phyloP scores from a whole-genome alignment of 2,329 filamentous ascomycete species.

The Epichloe hybrida region DNA sequence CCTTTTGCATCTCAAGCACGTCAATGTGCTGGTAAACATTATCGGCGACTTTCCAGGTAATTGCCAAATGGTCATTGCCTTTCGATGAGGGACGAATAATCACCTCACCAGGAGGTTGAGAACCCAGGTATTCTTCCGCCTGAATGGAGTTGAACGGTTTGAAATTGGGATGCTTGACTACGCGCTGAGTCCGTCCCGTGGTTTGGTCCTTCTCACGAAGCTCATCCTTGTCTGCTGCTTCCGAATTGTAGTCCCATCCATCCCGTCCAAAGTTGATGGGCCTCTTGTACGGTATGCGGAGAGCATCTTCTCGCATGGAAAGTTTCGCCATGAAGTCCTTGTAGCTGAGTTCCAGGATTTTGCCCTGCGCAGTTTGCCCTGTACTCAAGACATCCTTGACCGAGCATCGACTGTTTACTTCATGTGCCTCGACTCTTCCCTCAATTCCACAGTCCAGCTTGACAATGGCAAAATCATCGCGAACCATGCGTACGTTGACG shows the following conservation, averaged over 20 bases:
- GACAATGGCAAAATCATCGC: conserved; percentile 84
- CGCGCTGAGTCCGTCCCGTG: conserved; percentile 75
- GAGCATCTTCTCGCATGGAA: conserved; percentile 67
- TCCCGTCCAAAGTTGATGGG: conserved; percentile 58
- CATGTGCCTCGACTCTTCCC: conserved; percentile 69
- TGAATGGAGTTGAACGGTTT: conserved; percentile 83
- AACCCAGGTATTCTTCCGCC: conserved; percentile 85
- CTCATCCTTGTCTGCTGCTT: conserved; percentile 69
- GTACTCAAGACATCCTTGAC: conserved; percentile 61
- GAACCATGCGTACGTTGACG: conserved; percentile 75
- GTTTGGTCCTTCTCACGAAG: conserved; percentile 75
- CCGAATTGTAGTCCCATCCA: conserved; percentile 78
- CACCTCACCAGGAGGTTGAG: conserved; percentile 73
- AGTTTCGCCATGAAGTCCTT: conserved; percentile 75
- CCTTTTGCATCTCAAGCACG: conserved; percentile 90
- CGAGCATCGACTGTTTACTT: conserved; percentile 61
- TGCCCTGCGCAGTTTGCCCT: conserved; percentile 78
- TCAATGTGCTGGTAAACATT: conserved; percentile 97
- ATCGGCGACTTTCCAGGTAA: conserved; percentile 97
- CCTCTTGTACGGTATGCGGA: conserved; percentile 59
- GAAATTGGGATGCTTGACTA: conserved; percentile 97
- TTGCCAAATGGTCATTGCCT: conserved; percentile 84
- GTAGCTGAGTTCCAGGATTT: conserved; percentile 76
- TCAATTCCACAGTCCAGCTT: conserved; percentile 92
- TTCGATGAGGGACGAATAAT: conserved; percentile 94